Conservation (phyloP, 805 yeast species). For the Scheffersomyces lignosus region DNA sequence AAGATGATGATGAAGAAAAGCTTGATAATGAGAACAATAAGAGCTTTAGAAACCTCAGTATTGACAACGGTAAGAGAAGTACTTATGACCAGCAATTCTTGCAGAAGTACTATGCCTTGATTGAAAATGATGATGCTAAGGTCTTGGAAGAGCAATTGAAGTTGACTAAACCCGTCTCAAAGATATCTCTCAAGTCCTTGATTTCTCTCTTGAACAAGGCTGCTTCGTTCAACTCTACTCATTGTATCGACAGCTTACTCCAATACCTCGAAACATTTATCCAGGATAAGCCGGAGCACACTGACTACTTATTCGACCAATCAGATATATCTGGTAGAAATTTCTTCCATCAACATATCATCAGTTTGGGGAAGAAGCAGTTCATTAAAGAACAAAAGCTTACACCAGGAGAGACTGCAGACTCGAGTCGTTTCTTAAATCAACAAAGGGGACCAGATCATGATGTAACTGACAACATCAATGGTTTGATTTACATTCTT, state of each 20-base stretch:
- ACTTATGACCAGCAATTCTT: conserved; percentile 26
- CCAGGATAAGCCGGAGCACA: conserved; percentile 7
- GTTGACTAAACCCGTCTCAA: conserved; percentile 32
- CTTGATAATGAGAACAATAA: background rate
- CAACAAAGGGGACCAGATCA: conserved; percentile 47
- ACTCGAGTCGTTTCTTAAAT: conserved; percentile 29
- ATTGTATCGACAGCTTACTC: conserved; percentile 59
- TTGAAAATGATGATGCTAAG: conserved; percentile 43
- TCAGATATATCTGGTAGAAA: conserved; percentile 80
- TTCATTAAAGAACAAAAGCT: conserved; percentile 35
- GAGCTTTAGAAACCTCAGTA: conserved; percentile 18
- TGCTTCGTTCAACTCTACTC: conserved; percentile 52
- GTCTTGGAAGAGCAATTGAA: conserved; percentile 43
- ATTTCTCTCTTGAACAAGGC: conserved; percentile 67
- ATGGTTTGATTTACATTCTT: conserved; percentile 61
- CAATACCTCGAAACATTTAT: conserved; percentile 41
- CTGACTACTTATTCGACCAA: conserved; percentile 45
- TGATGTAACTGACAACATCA: conserved; percentile 51
- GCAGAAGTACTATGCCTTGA: conserved; percentile 21
- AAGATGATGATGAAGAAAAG: conserved; percentile 8
- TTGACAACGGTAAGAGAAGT: conserved; percentile 21
- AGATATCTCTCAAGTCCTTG: conserved; percentile 54
- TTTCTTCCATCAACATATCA: conserved; percentile 80
- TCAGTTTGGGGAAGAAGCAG: conserved; percentile 70
- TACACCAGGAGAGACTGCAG: conserved; percentile 40